A percentile compares a stretch with the other conserved stretches of the same genome.
phyloP scores from a whole-genome alignment of 2,329 filamentous ascomycete genomes.

The Penicillium janthinellum region DNA sequence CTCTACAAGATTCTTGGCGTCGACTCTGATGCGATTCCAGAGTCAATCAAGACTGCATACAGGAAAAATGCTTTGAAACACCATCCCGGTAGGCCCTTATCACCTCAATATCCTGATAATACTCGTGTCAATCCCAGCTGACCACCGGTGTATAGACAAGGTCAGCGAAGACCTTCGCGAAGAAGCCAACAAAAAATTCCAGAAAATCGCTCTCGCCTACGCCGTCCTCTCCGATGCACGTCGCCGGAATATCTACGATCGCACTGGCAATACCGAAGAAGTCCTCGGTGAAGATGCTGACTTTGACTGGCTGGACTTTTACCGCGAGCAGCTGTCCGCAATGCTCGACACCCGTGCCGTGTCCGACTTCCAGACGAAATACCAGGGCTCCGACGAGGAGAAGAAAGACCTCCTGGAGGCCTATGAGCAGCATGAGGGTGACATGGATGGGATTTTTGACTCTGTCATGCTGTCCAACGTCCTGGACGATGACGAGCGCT shows the following conservation, averaged over 20 bases:
- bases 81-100: conserved; percentile 68
- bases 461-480: conserved; percentile 84
- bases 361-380: conserved; percentile 71
- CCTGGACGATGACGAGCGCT: conserved; percentile 80
- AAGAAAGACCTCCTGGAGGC: conserved; percentile 72
- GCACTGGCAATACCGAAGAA: conserved; percentile 85
- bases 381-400: conserved; percentile 87
- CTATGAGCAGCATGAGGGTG: conserved; percentile 72
- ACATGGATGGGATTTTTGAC: conserved; percentile 77
- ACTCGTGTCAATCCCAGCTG: not conserved
- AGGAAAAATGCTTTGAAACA: conserved; percentile 84
- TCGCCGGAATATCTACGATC: conserved; percentile 83
- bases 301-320: conserved; percentile 91
- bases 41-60: conserved; percentile 88
- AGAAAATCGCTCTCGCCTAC: conserved; percentile 90
- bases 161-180: conserved; percentile 67
- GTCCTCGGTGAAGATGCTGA: conserved; percentile 70
- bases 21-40: conserved; percentile 68
- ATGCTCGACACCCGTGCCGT: conserved; percentile 75
- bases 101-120: not conserved
- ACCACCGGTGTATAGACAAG: conserved; percentile 65
- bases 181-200: conserved; percentile 77
- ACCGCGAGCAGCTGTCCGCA: conserved; percentile 78
- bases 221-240: conserved; percentile 83
- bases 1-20: conserved; percentile 82